phyloP scores from a whole-genome alignment of 768 basidiomycete genomes.

The Suillus subalutaceus region DNA sequence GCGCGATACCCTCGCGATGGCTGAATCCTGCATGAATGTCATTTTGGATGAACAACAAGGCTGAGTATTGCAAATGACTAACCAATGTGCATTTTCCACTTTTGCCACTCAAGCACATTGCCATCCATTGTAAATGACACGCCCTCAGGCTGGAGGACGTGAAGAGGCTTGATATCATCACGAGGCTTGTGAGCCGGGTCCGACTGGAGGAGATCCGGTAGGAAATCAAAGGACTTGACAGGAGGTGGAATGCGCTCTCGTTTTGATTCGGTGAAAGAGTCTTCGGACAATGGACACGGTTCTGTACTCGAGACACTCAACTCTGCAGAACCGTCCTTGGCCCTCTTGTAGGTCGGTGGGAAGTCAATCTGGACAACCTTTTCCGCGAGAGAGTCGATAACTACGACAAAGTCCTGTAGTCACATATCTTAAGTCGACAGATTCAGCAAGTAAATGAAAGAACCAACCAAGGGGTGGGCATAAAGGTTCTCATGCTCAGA shows the following conservation, averaged over 20 bases:
- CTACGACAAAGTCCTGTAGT: conserved; percentile 69
- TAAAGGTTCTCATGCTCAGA: conserved; percentile 84
- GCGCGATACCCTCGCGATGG: conserved; percentile 79
- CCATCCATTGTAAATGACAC: conserved; percentile 88
- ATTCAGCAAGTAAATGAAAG: conserved; percentile 19
- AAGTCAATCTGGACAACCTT: conserved; percentile 89
- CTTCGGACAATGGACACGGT: conserved; percentile 46
- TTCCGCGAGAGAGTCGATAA: conserved; percentile 70
- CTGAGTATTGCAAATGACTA: conserved; percentile 19
- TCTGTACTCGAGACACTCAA: conserved; percentile 45
- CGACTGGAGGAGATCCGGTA: conserved; percentile 76
- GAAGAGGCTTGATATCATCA: conserved; percentile 77
- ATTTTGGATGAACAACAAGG: not conserved
- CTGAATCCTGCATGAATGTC: conserved; percentile 55
- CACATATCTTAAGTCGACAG: conserved; percentile 18
- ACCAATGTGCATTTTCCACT: conserved; percentile 95
- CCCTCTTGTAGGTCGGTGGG: conserved; percentile 59
- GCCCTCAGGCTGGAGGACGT: conserved; percentile 86
- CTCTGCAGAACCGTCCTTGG: conserved; percentile 41
- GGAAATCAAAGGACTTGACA: conserved; percentile 67
- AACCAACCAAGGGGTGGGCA: conserved; percentile 79
- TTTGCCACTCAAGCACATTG: conserved; percentile 84
- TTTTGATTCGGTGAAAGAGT: conserved; percentile 52
- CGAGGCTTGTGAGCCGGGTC: conserved; percentile 62
- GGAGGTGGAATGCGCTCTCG: conserved; percentile 83